Evolutionary conservation across 1,139 yeast genomes (phyloP).

Genomic region (Geotrichum phurueaensis): DNA sequence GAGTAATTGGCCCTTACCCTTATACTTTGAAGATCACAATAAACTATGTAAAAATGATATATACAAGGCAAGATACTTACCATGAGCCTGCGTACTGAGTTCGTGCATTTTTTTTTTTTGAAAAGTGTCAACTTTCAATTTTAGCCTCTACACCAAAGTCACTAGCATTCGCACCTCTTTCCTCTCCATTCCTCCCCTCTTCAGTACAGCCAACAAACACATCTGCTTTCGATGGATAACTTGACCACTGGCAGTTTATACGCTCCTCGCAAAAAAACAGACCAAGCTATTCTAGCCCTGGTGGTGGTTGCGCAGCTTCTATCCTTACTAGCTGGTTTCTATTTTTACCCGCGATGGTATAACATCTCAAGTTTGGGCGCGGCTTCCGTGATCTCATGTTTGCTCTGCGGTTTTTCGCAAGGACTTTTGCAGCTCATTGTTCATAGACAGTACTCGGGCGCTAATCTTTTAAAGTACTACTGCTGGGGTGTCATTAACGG

Average conservation of each 20-base stretch:
- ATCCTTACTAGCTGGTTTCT: conserved; percentile 1
- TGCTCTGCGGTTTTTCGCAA: conserved; percentile 35
- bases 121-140: not conserved
- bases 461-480: conserved; percentile 32
- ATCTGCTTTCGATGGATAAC: not conserved
- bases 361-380: conserved; percentile 30
- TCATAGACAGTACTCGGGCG: conserved; percentile 20
- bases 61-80: not conserved
- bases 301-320: conserved; percentile 9
- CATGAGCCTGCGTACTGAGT: not conserved
- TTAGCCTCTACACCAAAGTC: not conserved
- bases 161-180: not conserved
- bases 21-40: not conserved
- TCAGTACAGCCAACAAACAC: not conserved
- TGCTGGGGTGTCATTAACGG: conserved; percentile 38
- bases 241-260: not conserved
- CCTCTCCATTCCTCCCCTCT: not conserved
- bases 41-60: not conserved
- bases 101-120: not conserved
- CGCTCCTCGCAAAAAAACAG: not conserved
- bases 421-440: conserved; percentile 31
- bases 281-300: conserved; percentile 3
- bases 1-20: not conserved
- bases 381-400: conserved; percentile 33
- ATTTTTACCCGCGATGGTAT: conserved; percentile 26